phyloP scores from a whole-genome alignment of 1,139 yeast genomes.

The Sugiyamaella novakii region DNA sequence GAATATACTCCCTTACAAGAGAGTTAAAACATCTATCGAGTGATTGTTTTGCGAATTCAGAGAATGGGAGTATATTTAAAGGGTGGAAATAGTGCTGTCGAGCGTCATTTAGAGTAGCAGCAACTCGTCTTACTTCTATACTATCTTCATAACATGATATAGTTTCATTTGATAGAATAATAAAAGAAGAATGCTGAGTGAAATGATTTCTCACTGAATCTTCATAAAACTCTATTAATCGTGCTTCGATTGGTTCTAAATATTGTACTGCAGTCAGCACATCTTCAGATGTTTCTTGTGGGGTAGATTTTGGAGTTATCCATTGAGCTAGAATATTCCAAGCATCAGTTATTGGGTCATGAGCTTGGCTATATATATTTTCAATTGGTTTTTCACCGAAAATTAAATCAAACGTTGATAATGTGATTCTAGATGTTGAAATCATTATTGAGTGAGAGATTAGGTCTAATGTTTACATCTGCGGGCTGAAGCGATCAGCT shows the following conservation, averaged over 20 bases:
- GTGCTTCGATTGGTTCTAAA: conserved; percentile 20
- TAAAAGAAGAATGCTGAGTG: conserved; percentile 24
- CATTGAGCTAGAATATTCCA: conserved; percentile 10
- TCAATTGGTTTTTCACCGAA: conserved; percentile 7
- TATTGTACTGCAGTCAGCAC: conserved; percentile 25
- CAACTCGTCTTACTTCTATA: conserved; percentile 10
- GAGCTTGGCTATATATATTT: not conserved
- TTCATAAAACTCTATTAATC: conserved; percentile 23
- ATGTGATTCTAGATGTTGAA: not conserved
- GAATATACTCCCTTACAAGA: conserved; percentile 12
- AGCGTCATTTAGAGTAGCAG: conserved; percentile 15
- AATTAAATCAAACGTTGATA: conserved; percentile 9
- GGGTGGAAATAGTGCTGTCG: conserved; percentile 12
- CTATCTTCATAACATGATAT: conserved; percentile 11
- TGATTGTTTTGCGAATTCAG: conserved; percentile 4
- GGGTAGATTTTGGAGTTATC: conserved; percentile 7
- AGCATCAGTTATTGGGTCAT: not conserved
- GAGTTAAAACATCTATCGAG: conserved; percentile 10
- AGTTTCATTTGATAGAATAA: not conserved
- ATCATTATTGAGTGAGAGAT: too few relatives aligned
- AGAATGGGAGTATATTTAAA: conserved; percentile 9
- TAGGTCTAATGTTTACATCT: too few relatives aligned
- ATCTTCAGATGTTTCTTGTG: conserved; percentile 21
- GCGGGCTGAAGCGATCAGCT: too few relatives aligned
- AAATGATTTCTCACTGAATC: conserved; percentile 32